A percentile compares a stretch with the other conserved stretches of the same genome.
These are phyloP conservation scores for Lepidium aucheri DNA, from an alignment of 345 rosid genomes.

Conservation along the genomic window DNA sequence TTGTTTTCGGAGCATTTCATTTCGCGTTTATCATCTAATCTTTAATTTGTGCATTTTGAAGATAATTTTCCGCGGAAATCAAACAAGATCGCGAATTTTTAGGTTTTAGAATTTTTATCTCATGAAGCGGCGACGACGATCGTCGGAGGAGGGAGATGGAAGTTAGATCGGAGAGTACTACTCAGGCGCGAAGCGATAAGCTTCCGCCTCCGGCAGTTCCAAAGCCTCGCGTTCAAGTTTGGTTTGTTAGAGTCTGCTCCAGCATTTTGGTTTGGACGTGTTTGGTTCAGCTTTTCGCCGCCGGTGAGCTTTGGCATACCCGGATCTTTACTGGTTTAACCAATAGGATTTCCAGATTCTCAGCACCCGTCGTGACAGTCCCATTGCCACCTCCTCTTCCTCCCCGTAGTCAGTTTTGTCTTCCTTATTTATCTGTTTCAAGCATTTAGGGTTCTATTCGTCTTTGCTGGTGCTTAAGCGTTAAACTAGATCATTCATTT, in stretches of 20 bases:
- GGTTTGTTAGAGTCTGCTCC: slow-evolving; percentile 84
- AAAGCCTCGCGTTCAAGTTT: slow-evolving; percentile 62
- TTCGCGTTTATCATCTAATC: slow-evolving; percentile 15
- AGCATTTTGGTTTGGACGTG: slow-evolving; percentile 96
- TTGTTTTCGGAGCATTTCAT: background rate
- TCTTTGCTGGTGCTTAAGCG: background rate
- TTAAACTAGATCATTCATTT: background rate
- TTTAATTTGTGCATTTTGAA: background rate
- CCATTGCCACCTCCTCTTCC: slow-evolving; percentile 46
- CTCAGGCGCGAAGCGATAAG: slow-evolving; percentile 55
- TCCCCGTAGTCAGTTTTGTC: slow-evolving; percentile 40
- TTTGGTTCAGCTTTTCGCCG: slow-evolving; percentile 83
- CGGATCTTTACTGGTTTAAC: slow-evolving; percentile 46
- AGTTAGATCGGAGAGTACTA: slow-evolving; percentile 60
- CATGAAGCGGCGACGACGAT: slow-evolving; percentile 73
- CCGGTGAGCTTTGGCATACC: slow-evolving; percentile 82
- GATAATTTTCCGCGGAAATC: background rate
- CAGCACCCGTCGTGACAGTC: slow-evolving; percentile 26
- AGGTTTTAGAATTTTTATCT: background rate
- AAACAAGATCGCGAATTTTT: slow-evolving; percentile 5
- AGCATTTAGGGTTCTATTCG: background rate
- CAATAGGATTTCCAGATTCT: slow-evolving; percentile 36
- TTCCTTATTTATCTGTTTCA: background rate
- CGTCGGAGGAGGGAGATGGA: slow-evolving; percentile 57
- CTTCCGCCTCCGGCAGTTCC: slow-evolving; percentile 44